A percentile compares a stretch with the other conserved stretches of the same genome.
These are phyloP conservation scores for Lotus japonicus DNA, from an alignment of 306 rosid species.

Conservation along the genomic window DNA sequence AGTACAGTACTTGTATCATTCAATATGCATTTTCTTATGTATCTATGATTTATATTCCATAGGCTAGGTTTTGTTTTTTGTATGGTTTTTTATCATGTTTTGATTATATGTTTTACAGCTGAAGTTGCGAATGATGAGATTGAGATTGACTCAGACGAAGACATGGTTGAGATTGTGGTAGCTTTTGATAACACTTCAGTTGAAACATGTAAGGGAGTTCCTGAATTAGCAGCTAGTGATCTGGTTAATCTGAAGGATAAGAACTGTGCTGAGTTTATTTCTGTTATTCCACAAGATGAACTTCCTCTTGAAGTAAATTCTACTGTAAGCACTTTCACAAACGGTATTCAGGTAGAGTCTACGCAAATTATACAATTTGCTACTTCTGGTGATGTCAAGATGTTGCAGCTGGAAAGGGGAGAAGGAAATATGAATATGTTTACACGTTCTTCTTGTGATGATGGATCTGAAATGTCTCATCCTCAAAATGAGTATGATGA, in stretches of 20 bases:
- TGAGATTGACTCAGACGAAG: conserved; percentile 19
- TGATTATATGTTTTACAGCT: conserved; percentile 13
- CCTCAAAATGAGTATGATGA: conserved; percentile 30
- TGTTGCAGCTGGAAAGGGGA: conserved; percentile 10
- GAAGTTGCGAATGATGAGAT: conserved; percentile 30
- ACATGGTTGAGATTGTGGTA: conserved; percentile 11
- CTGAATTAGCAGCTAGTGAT: conserved; percentile 23
- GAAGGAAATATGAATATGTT: conserved; percentile 26
- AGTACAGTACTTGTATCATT: too few species aligned
- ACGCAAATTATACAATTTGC: conserved; percentile 5
- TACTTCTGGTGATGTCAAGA: conserved; percentile 24
- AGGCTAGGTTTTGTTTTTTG: conserved; percentile 1
- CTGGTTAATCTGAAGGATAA: conserved; percentile 19
- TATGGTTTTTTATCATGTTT: neutral
- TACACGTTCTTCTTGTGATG: conserved; percentile 17
- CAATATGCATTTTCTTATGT: neutral
- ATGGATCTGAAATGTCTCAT: conserved; percentile 19
- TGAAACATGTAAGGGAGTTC: conserved; percentile 14
- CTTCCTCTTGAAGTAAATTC: conserved; percentile 25
- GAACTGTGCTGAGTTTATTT: conserved; percentile 13
- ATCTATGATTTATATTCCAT: neutral
- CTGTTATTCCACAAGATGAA: conserved; percentile 20
- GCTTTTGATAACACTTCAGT: conserved; percentile 14
- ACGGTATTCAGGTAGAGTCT: conserved; percentile 19
- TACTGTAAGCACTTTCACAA: conserved; percentile 9